These are phyloP conservation scores for Ophiocytium majus DNA, from an alignment of 352 stramenopile species.

Conservation along the genomic window DNA sequence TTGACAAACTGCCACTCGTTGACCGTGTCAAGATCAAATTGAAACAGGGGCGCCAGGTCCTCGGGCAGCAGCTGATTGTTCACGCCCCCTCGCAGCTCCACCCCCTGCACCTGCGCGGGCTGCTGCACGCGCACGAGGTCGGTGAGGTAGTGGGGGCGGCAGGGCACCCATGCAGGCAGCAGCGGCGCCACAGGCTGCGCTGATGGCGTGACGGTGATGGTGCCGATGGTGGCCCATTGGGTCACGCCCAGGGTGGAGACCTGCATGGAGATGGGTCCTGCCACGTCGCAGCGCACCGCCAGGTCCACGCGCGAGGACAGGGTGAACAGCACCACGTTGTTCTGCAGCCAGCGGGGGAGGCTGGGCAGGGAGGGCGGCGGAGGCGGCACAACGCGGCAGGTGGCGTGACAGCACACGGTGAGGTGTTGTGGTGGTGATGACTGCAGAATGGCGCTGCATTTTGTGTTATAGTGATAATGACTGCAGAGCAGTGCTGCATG, in stretches of 20 bases:
- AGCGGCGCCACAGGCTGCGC: not conserved
- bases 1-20: not conserved
- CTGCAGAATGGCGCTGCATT: not conserved
- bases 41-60: not conserved
- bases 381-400: not conserved
- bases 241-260: not conserved
- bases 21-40: not conserved
- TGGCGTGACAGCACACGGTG: not conserved
- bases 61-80: not conserved
- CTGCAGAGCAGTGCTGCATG: no score
- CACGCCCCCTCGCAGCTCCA: not conserved
- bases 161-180: not conserved
- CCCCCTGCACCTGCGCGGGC: not conserved
- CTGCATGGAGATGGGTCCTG: conserved; percentile 1
- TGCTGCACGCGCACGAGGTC: not conserved
- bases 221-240: not conserved
- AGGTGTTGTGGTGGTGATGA: not conserved
- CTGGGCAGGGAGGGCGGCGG: not conserved
- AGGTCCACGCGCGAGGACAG: not conserved
- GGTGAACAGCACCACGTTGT: not conserved
- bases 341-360: not conserved
- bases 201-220: not conserved
- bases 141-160: not conserved
- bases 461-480: no score
- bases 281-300: not conserved